Conservation (phyloP, 306 rosid species). For the Prunus mume region DNA sequence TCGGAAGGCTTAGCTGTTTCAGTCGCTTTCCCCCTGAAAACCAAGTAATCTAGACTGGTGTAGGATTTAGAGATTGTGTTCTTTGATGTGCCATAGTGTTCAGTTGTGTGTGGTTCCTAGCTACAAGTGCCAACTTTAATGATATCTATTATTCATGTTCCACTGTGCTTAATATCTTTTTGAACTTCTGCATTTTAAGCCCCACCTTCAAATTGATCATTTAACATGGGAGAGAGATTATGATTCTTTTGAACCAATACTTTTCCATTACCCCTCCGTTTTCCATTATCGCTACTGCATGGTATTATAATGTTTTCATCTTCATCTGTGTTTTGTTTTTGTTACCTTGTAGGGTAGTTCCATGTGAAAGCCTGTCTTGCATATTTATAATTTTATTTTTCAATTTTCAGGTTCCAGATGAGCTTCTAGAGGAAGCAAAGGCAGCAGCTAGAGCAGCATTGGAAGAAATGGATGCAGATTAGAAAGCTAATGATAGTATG, state of each 20-base stretch:
- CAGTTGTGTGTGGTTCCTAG: background rate
- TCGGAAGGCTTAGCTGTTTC: background rate
- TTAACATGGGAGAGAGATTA: background rate
- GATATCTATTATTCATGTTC: background rate
- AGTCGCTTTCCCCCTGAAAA: background rate
- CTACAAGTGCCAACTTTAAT: background rate
- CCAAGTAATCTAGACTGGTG: background rate
- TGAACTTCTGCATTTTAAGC: background rate
- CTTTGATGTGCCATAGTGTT: background rate
- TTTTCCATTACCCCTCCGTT: background rate
- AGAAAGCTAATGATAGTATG: conserved; percentile 5
- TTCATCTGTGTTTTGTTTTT: background rate
- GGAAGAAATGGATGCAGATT: conserved; percentile 99
- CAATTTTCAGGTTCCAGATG: conserved; percentile 68
- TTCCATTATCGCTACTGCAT: background rate
- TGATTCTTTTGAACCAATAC: background rate
- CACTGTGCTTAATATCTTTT: background rate
- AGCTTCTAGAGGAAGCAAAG: conserved; percentile 77
- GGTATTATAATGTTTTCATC: background rate
- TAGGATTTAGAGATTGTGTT: background rate
- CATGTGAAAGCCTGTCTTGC: background rate
- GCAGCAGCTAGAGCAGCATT: conserved; percentile 90
- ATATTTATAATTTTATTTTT: background rate
- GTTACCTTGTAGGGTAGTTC: background rate
- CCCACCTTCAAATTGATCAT: background rate